Evolutionary conservation across 129 eudicot genomes (phyloP).

Genomic region (Calendula officinalis): DNA sequence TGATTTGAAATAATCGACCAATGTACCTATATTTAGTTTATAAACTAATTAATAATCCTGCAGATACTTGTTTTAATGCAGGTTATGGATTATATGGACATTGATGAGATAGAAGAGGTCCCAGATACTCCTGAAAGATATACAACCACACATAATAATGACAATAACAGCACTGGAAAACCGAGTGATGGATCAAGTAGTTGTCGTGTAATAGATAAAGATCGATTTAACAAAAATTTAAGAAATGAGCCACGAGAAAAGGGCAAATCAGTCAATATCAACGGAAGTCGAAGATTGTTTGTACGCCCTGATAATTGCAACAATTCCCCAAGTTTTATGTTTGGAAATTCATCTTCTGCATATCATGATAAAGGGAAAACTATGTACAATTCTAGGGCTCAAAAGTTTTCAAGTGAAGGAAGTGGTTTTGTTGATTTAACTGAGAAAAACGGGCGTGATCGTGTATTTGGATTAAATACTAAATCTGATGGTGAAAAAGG

Average conservation of each 20-base stretch:
- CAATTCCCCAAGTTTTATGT: conserved; percentile 13
- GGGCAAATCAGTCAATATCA: conserved; percentile 25
- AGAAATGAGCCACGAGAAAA: conserved; percentile 36
- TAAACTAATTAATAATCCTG: not conserved
- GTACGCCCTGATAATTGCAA: conserved; percentile 21
- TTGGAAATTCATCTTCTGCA: conserved; percentile 31
- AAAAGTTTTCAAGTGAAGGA: conserved; percentile 24
- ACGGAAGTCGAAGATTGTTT: conserved; percentile 32
- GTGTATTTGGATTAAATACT: conserved; percentile 26
- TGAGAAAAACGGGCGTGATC: conserved; percentile 24
- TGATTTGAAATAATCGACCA: not conserved
- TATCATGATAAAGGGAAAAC: conserved; percentile 39
- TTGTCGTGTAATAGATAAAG: conserved; percentile 23
- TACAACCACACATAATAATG: conserved; percentile 10
- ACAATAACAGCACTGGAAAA: conserved; percentile 17
- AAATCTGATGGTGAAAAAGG: conserved; percentile 28
- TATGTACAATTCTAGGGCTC: conserved; percentile 26
- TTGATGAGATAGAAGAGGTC: conserved; percentile 56
- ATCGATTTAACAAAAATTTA: conserved; percentile 23
- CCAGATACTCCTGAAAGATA: conserved; percentile 84
- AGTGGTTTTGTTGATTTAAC: conserved; percentile 42
- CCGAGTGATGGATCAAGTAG: conserved; percentile 31
- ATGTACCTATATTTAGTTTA: not conserved
- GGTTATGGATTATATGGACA: conserved; percentile 74
- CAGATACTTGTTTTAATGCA: conserved; percentile 29